Evolutionary conservation across 495 filamentous ascomycete genomes (phyloP).

Genomic region (Aspergillus mulundensis): DNA sequence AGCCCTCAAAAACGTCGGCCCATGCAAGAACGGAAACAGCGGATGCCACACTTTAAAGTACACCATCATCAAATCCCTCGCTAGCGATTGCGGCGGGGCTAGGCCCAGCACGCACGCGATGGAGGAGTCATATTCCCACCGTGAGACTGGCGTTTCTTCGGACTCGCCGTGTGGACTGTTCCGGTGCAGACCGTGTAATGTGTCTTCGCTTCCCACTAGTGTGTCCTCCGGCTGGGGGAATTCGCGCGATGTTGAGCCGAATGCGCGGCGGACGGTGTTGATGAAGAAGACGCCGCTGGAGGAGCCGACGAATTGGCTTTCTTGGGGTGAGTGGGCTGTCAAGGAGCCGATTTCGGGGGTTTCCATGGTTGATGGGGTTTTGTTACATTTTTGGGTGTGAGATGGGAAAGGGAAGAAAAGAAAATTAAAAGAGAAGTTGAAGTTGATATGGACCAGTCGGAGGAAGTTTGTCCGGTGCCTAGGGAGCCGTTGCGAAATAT

Average conservation of each 20-base stretch:
- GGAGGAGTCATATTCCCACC: conserved; percentile 34
- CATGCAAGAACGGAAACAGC: conserved; percentile 48
- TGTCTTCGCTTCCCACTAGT: conserved; percentile 31
- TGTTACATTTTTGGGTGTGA: neutral
- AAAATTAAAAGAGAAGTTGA: neutral
- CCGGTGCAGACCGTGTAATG: conserved; percentile 19
- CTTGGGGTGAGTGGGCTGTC: conserved; percentile 39
- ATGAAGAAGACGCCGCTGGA: conserved; percentile 43
- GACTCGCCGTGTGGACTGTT: too few relatives aligned
- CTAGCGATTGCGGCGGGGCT: conserved; percentile 26
- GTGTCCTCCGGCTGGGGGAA: conserved; percentile 40
- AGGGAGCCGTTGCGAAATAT: neutral
- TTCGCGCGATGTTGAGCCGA: conserved; percentile 25
- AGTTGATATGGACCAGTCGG: neutral
- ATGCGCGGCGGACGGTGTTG: conserved; percentile 41
- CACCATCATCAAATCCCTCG: conserved; percentile 36
- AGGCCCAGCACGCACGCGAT: conserved; percentile 26
- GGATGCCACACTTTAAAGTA: conserved; percentile 47
- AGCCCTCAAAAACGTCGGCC: conserved; percentile 44
- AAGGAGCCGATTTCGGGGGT: conserved; percentile 39
- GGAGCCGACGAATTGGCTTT: conserved; percentile 41
- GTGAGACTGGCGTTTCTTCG: conserved; percentile 12
- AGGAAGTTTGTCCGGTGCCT: neutral
- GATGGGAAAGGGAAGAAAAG: neutral
- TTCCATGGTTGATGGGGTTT: conserved; percentile 23